A percentile compares a stretch with the other conserved stretches of the same genome.
phyloP scores from a whole-genome alignment of 2,329 filamentous ascomycete species.

The Fusarium buharicum region DNA sequence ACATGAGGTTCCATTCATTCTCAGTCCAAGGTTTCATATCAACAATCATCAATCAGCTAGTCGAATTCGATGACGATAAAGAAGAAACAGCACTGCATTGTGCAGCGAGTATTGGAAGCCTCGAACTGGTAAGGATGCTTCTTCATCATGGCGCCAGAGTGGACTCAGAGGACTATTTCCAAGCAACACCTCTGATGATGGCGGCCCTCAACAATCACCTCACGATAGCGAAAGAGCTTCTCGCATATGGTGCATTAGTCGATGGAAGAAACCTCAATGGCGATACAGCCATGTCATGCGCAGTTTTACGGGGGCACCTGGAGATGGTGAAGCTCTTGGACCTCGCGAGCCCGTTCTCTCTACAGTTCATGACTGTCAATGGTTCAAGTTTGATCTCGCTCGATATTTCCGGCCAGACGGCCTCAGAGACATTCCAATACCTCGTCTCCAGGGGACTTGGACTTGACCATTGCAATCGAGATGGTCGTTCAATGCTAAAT shows the following conservation, averaged over 20 bases:
- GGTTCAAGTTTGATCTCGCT: neutral
- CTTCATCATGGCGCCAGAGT: neutral
- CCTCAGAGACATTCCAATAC: neutral
- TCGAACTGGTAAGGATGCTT: neutral
- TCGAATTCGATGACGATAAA: neutral
- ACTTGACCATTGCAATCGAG: neutral
- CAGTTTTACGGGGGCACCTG: neutral
- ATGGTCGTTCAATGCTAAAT: neutral
- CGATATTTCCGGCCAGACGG: fast-evolving
- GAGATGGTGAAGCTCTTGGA: neutral
- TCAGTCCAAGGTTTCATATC: neutral
- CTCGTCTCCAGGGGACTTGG: neutral
- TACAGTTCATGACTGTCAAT: neutral
- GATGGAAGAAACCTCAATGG: neutral
- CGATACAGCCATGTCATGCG: neutral
- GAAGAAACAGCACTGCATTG: neutral
- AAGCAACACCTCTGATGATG: neutral
- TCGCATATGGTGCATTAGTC: neutral
- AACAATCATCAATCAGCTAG: neutral
- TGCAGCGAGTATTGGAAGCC: neutral
- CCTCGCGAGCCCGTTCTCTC: neutral
- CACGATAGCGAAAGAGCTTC: neutral
- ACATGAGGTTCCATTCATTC: neutral
- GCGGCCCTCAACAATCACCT: fast-evolving
- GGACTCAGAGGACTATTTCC: neutral